A percentile compares a stretch with the other conserved stretches of the same genome.
phyloP scores from a whole-genome alignment of 768 basidiomycete genomes.

The Boletellus ananas region DNA sequence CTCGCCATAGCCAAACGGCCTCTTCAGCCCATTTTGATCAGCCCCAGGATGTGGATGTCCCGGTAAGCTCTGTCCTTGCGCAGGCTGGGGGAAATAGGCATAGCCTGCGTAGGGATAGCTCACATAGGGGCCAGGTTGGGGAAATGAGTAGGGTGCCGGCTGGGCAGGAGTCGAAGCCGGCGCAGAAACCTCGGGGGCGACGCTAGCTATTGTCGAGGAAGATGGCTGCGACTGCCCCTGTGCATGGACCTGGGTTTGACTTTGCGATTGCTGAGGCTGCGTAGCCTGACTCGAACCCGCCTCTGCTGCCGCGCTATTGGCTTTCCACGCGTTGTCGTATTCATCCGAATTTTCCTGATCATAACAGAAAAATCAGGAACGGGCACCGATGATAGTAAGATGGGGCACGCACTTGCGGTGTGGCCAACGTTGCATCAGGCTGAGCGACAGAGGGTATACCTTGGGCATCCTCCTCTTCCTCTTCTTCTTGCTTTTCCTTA shows the following conservation, averaged over 20 bases:
- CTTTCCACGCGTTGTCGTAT: slow-evolving; percentile 61
- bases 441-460: slow-evolving; percentile 20
- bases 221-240: slow-evolving; percentile 18
- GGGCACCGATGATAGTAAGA: not conserved
- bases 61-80: slow-evolving; percentile 20
- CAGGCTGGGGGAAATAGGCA: slow-evolving; percentile 30
- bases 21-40: slow-evolving; percentile 28
- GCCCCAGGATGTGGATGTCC: slow-evolving; percentile 23
- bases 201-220: slow-evolving; percentile 18
- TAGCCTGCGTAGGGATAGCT: slow-evolving; percentile 35
- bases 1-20: slow-evolving; percentile 28
- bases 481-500: slow-evolving; percentile 33
- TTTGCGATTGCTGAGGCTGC: slow-evolving; percentile 20
- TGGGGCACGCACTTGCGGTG: slow-evolving; percentile 25
- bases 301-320: slow-evolving; percentile 45
- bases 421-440: slow-evolving; percentile 23
- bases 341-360: slow-evolving; percentile 46
- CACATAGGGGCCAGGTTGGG: slow-evolving; percentile 32
- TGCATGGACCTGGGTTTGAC: slow-evolving; percentile 15
- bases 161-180: slow-evolving; percentile 24
- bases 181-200: slow-evolving; percentile 16
- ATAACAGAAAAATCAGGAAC: slow-evolving; percentile 6
- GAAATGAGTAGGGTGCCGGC: slow-evolving; percentile 29
- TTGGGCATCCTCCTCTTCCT: slow-evolving; percentile 30
- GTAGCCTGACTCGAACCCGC: slow-evolving; percentile 23